A percentile compares a stretch with the other conserved stretches of the same genome.
Evolutionary conservation across 202 grass and related monocot species (phyloP).

Genomic region (Elaeis oleifera): DNA sequence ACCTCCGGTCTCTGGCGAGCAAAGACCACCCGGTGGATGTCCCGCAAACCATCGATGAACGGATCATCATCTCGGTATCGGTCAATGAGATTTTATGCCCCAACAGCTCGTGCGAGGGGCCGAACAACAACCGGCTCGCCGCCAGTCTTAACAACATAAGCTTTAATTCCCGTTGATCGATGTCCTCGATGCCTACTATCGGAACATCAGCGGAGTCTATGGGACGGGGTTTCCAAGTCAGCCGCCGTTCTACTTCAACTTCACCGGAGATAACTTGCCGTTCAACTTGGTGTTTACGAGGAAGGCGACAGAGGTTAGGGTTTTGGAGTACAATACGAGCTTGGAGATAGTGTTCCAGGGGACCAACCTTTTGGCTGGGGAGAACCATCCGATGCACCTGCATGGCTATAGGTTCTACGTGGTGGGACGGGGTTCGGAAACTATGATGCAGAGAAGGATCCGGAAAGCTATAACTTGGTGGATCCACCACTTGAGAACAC

Average conservation of each 20-base stretch:
- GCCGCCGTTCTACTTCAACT: conserved; percentile 41
- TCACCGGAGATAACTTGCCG: conserved; percentile 3
- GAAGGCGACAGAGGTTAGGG: conserved; percentile 37
- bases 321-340: conserved; percentile 38
- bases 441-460: conserved; percentile 28
- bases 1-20: conserved; percentile 38
- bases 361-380: conserved; percentile 26
- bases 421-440: conserved; percentile 37
- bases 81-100: conserved; percentile 31
- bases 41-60: conserved; percentile 31
- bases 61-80: conserved; percentile 41
- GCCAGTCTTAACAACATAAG: conserved; percentile 66
- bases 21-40: conserved; percentile 40
- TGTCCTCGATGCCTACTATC: conserved; percentile 54
- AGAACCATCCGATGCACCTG: conserved; percentile 71
- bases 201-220: conserved; percentile 17
- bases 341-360: conserved; percentile 66
- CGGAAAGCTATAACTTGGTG: conserved; percentile 27
- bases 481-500: conserved; percentile 50
- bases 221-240: conserved; percentile 36
- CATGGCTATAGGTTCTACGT: conserved; percentile 59
- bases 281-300: neutral
- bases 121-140: conserved; percentile 1
- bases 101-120: conserved; percentile 12
- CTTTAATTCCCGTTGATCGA: conserved; percentile 27